These are phyloP conservation scores for Amanita pseudoporphyria DNA, from an alignment of 768 basidiomycete genomes.

Conservation along the genomic window DNA sequence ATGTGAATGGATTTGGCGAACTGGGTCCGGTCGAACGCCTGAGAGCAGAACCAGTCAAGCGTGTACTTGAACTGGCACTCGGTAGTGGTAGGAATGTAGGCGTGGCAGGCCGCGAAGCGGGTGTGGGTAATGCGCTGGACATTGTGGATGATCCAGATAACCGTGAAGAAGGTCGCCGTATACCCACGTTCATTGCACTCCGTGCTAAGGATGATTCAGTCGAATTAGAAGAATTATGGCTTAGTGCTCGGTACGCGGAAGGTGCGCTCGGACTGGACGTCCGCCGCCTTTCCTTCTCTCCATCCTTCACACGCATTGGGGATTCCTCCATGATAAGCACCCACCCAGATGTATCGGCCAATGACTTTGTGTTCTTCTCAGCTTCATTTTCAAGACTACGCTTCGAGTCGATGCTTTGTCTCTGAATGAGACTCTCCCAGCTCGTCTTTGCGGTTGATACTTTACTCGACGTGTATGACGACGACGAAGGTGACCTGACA, in stretches of 20 bases:
- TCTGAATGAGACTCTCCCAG: conserved; percentile 31
- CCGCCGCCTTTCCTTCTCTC: conserved; percentile 47
- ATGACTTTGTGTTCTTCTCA: conserved; percentile 34
- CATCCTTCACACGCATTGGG: conserved; percentile 54
- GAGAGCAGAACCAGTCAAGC: conserved; percentile 29
- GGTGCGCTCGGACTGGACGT: conserved; percentile 54
- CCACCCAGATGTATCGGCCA: conserved; percentile 68
- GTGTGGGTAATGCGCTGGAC: conserved; percentile 53
- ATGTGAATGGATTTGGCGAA: conserved; percentile 17
- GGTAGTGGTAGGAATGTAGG: conserved; percentile 74
- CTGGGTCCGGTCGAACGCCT: conserved; percentile 42
- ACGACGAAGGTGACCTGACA: conserved; percentile 23
- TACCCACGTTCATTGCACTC: conserved; percentile 34
- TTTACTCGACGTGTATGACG: conserved; percentile 28
- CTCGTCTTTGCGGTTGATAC: conserved; percentile 33
- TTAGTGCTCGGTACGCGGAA: conserved; percentile 43
- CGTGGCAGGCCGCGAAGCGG: conserved; percentile 62
- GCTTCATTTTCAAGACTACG: conserved; percentile 35
- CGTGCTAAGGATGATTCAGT: conserved; percentile 29
- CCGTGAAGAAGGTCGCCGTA: conserved; percentile 63
- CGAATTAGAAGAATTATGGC: conserved; percentile 23
- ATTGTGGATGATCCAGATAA: conserved; percentile 56
- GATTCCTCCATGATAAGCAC: conserved; percentile 87
- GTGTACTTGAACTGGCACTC: conserved; percentile 37
- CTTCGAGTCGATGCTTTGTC: conserved; percentile 35